Evolutionary conservation across 352 stramenopile species (phyloP).

Genomic region (Phytopythium mirpurense): DNA sequence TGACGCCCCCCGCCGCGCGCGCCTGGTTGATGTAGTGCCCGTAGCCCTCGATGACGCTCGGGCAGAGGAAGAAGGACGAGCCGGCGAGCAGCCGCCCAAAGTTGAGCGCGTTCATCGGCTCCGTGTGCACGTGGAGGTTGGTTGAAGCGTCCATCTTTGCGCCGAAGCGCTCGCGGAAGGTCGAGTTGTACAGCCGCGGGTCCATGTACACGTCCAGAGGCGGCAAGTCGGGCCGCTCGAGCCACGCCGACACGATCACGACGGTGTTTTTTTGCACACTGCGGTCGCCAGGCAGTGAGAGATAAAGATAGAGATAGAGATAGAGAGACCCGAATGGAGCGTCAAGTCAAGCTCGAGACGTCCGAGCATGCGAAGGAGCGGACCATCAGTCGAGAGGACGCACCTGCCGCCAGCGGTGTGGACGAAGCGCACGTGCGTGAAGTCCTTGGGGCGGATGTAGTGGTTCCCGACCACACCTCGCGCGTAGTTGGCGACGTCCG

Average conservation of each 20-base stretch:
- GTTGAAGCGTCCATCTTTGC: conserved; percentile 12
- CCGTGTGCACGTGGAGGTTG: conserved; percentile 23
- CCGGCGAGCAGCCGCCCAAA: conserved; percentile 42
- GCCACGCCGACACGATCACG: conserved; percentile 49
- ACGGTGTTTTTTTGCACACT: not conserved
- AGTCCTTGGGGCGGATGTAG: conserved; percentile 22
- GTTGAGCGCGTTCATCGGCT: conserved; percentile 12
- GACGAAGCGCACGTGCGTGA: conserved; percentile 30
- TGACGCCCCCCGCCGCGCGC: conserved; percentile 31
- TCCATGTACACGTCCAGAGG: conserved; percentile 32
- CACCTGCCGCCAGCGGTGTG: conserved; percentile 39
- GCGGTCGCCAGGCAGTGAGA: not conserved
- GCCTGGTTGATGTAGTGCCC: conserved; percentile 67
- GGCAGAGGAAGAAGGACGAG: conserved; percentile 41
- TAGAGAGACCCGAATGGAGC: not conserved
- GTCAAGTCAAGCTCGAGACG: not conserved
- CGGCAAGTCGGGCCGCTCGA: conserved; percentile 31
- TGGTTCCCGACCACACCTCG: conserved; percentile 10
- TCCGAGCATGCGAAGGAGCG: no score
- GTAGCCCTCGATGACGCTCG: conserved; percentile 53
- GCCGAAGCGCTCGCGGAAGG: conserved; percentile 17
- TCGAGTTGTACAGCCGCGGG: conserved; percentile 10
- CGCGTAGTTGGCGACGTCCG: conserved; percentile 23
- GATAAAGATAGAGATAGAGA: no score
- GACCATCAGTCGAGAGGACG: no score